Evolutionary conservation across 1,139 yeast genomes (phyloP).

Genomic region (Tardiomyces depauwii): DNA sequence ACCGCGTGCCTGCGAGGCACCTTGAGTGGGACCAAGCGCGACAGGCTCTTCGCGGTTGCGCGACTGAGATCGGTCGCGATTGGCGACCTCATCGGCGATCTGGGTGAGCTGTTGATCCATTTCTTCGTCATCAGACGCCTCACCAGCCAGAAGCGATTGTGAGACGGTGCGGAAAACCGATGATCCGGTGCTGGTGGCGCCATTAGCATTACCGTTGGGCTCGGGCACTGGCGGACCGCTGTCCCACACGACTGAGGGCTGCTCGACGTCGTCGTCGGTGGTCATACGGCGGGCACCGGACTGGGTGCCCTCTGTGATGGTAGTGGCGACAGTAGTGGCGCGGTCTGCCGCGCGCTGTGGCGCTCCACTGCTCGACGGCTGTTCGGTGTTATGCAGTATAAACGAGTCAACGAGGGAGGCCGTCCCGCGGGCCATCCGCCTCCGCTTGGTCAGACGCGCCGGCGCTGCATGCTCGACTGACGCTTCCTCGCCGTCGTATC

Average conservation of each 20-base stretch:
- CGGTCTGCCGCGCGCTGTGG: not conserved
- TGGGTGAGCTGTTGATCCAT: not conserved
- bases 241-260: not conserved
- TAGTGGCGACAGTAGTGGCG: not conserved
- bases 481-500: conserved; percentile 1
- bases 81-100: conserved; percentile 1
- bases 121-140: not conserved
- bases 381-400: not conserved
- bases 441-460: conserved; percentile 1
- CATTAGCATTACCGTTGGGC: not conserved
- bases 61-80: conserved; percentile 2
- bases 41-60: conserved; percentile 3
- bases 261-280: not conserved
- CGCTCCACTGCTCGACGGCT: not conserved
- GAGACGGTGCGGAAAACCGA: not conserved
- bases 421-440: not conserved
- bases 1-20: conserved; percentile 16
- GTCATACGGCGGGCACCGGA: not conserved
- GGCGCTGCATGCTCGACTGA: conserved; percentile 1
- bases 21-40: conserved; percentile 19
- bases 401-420: not conserved
- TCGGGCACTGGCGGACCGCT: no score
- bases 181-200: not conserved
- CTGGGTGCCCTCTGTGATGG: not conserved
- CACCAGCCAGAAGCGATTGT: not conserved